phyloP scores from a whole-genome alignment of 108 stramenopile species.

The Aurantiochytrium sp. region DNA sequence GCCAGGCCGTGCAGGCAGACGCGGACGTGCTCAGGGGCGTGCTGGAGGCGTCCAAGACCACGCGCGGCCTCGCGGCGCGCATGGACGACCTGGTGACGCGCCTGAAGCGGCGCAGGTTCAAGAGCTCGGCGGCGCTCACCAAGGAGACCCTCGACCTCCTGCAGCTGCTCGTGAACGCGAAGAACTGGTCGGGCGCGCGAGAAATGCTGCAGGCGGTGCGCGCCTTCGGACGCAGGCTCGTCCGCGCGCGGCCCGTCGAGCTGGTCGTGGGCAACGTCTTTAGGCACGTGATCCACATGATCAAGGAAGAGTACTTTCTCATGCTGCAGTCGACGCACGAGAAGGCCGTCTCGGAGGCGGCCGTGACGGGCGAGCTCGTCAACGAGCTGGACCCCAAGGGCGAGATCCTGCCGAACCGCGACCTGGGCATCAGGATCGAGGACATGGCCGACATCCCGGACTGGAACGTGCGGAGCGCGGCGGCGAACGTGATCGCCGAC shows the following conservation, averaged over 20 bases:
- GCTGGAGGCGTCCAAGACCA: background rate
- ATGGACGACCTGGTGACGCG: constrained; percentile 20
- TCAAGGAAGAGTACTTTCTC: constrained; percentile 32
- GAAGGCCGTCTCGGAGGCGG: background rate
- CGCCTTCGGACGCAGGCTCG: background rate
- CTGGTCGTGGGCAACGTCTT: constrained; percentile 34
- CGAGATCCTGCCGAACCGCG: constrained; percentile 10
- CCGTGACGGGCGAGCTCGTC: background rate
- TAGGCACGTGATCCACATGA: constrained; percentile 28
- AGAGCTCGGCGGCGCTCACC: background rate
- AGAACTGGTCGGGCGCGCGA: background rate
- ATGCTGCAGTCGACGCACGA: constrained; percentile 26
- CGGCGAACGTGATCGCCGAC: constrained; percentile 83
- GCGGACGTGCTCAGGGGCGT: background rate
- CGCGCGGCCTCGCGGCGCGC: background rate
- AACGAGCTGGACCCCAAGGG: background rate
- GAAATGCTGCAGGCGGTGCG: background rate
- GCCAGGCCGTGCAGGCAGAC: background rate
- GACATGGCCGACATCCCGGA: background rate
- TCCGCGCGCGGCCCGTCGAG: background rate
- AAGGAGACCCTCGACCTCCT: background rate
- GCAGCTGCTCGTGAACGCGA: background rate
- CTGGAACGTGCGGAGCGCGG: constrained; percentile 62
- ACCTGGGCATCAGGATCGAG: background rate
- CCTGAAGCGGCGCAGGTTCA: constrained; percentile 23